Conservation (phyloP, 2,329 filamentous ascomycete species). For the Sporothrix globosa region DNA sequence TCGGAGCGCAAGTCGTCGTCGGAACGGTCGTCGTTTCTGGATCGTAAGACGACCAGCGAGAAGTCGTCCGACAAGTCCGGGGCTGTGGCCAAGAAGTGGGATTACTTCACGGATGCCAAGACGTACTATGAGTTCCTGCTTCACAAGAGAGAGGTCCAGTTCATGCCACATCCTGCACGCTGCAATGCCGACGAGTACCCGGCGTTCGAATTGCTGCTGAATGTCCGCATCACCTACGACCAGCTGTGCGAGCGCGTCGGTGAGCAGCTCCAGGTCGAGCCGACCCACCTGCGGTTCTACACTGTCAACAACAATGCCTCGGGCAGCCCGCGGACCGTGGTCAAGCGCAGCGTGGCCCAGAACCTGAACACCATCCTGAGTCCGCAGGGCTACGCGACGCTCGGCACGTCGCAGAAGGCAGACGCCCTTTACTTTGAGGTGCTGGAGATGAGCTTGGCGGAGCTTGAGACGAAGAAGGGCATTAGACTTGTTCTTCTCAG, state of each 20-base stretch:
- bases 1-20: conserved; percentile 50
- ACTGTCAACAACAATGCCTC: conserved; percentile 73
- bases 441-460: conserved; percentile 88
- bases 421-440: conserved; percentile 92
- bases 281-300: conserved; percentile 88
- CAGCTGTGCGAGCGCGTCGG: conserved; percentile 82
- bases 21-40: conserved; percentile 41
- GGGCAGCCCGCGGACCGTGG: conserved; percentile 74
- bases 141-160: conserved; percentile 78
- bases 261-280: conserved; percentile 72
- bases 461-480: conserved; percentile 89
- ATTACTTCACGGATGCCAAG: conserved; percentile 70
- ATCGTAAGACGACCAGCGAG: conserved; percentile 27
- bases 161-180: conserved; percentile 67
- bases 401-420: conserved; percentile 68
- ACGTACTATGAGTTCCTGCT: conserved; percentile 93
- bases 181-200: conserved; percentile 63
- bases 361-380: conserved; percentile 80
- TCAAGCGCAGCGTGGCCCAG: conserved; percentile 72
- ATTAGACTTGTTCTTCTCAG: conserved; percentile 82
- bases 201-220: conserved; percentile 76
- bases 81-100: conserved; percentile 47
- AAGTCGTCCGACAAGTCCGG: conserved; percentile 45
- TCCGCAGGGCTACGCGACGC: conserved; percentile 71
- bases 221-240: conserved; percentile 88